Base-by-base conservation (phyloP, 2,329 filamentous ascomycete species). In the Dactylella cylindrospora region DNA sequence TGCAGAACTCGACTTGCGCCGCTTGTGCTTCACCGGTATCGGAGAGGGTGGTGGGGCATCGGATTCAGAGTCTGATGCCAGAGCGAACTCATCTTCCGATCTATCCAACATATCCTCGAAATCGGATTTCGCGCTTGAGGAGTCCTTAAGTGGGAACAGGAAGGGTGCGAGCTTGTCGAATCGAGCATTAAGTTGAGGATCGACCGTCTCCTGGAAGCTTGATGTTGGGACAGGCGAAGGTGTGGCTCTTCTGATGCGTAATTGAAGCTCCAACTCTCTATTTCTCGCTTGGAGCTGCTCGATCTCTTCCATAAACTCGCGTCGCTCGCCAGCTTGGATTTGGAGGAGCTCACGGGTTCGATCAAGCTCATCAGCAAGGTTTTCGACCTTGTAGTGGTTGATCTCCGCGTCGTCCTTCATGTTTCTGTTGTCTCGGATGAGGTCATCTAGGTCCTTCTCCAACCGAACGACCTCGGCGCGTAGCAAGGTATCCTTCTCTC, bases 331-430 rank as follows among this genome's bases (percentile, higher is more conserved):
- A 6, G 55, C 55, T 29, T 61, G 55, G n/a, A 61, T 61, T 36
- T 61, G 55, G 8, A 61, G 28, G 6, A 61, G 28, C 25, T 61
- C 55, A 25, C 55, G 55, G n/a, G 55, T 61, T 38, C 55, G 41
- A 19, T 61, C 55, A 10, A 61, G 43, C 13, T 61, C 55, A 8
- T 61, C 55, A 12, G 55, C 55, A 7, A 61, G 55, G 33, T 61
- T 61, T 29, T 61, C 55, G 13, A 61, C 55, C 44, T 61, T 61
- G 23, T 61, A 61, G 28, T 61, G 47, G 33, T 61, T 61, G 31
- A 61, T 61, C 39, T 61, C 55, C 9, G 55, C 55, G 13, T 61
- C 55, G 31, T 61, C 55, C 28, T 61, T 61, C 55, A 61, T 61
- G 23, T 61, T 61, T 10, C 55, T 46, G 31, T 61, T 61, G 19